Evolutionary conservation across 495 filamentous ascomycete genomes (phyloP).

Genomic region (Astrothelium macrocarpum): DNA sequence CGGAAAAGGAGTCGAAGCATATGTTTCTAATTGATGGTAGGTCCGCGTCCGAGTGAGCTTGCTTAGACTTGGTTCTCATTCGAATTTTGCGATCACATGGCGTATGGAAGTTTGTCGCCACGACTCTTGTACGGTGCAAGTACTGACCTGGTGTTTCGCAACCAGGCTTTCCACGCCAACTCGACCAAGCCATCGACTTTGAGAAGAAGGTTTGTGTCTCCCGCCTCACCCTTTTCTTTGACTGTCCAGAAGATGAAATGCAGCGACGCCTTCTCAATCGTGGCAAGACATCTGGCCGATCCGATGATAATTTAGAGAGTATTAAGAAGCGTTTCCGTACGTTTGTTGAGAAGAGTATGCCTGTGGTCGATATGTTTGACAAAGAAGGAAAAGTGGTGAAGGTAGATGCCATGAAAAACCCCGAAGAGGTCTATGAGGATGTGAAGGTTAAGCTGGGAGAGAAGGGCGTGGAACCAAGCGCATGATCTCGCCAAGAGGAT

Average conservation of each 20-base stretch:
- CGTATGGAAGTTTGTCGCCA: background rate
- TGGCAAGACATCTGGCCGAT: slow-evolving; percentile 80
- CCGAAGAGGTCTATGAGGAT: slow-evolving; percentile 64
- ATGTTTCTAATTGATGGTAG: slow-evolving; percentile 77
- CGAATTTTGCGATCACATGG: no score
- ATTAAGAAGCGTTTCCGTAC: slow-evolving; percentile 92
- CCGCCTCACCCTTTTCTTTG: slow-evolving; percentile 78
- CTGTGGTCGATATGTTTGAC: slow-evolving; percentile 81
- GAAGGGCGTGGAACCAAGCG: slow-evolving; percentile 34
- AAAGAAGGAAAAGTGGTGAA: slow-evolving; percentile 66
- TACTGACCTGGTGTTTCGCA: background rate
- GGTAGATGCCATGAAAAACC: slow-evolving; percentile 54
- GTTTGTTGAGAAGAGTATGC: slow-evolving; percentile 93
- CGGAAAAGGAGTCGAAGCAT: slow-evolving; percentile 33
- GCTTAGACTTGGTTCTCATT: no score
- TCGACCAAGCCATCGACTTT: slow-evolving; percentile 91
- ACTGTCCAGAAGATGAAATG: slow-evolving; percentile 85
- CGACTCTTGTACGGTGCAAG: background rate
- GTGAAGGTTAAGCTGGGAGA: slow-evolving; percentile 48
- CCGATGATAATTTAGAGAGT: slow-evolving; percentile 89
- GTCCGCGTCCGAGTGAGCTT: background rate
- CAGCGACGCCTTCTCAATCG: slow-evolving; percentile 70
- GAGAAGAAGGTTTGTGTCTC: slow-evolving; percentile 79
- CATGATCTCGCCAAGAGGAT: no score
- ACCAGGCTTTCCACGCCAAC: slow-evolving; percentile 81